A percentile compares a stretch with the other conserved stretches of the same genome.
phyloP scores from a whole-genome alignment of 2,329 filamentous ascomycete species.

The Phaeophleospora eucalypticola region DNA sequence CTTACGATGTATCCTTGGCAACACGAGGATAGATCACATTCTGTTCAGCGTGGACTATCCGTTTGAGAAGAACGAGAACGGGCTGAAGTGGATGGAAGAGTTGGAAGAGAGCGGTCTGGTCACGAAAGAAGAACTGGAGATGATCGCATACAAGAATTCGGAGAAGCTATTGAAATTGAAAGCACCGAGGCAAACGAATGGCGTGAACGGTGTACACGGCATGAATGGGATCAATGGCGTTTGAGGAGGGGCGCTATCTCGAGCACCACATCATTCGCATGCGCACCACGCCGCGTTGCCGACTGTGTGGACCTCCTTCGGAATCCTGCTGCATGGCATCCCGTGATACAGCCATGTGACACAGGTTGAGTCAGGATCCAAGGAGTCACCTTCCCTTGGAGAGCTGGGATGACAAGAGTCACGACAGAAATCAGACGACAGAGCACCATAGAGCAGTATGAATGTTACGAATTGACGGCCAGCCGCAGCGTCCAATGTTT shows the following conservation, averaged over 20 bases:
- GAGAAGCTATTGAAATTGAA: constrained; percentile 43
- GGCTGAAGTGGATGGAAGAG: constrained; percentile 48
- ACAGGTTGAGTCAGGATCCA: constrained; percentile 2
- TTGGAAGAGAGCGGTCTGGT: constrained; percentile 51
- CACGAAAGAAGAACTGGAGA: constrained; percentile 46
- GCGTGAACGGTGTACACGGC: constrained; percentile 1
- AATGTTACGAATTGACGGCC: neutral
- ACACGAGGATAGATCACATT: constrained; percentile 45
- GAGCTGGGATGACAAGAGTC: neutral
- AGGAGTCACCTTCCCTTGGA: too few relatives aligned
- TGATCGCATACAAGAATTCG: constrained; percentile 50
- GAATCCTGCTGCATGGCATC: neutral
- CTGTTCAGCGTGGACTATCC: constrained; percentile 60
- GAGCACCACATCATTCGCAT: neutral
- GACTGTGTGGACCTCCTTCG: neutral
- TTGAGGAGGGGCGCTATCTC: neutral
- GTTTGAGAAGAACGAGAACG: constrained; percentile 50
- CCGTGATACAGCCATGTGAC: constrained; percentile 3
- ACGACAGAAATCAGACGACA: neutral
- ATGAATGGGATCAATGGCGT: neutral
- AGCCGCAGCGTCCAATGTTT: neutral
- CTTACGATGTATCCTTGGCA: constrained; percentile 40
- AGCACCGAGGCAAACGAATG: constrained; percentile 19
- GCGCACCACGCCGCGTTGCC: constrained; percentile 1
- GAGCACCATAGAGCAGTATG: neutral